phyloP scores from a whole-genome alignment of 202 grass and related monocot species.

The Schoenoplectus triqueter region DNA sequence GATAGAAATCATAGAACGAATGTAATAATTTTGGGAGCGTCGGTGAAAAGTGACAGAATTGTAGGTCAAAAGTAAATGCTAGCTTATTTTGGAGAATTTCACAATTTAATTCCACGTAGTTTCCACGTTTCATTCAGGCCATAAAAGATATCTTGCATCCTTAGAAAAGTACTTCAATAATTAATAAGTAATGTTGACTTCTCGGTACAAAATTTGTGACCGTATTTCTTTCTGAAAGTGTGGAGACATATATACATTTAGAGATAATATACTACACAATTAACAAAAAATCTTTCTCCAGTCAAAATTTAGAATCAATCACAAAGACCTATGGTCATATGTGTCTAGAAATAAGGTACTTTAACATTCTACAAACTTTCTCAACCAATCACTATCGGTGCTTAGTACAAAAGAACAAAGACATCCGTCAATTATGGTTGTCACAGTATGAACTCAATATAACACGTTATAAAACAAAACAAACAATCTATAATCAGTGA shows the following conservation, averaged over 20 bases:
- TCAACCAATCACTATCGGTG: slow-evolving; percentile 2
- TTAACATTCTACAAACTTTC: slow-evolving; percentile 14
- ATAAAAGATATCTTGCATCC: no score
- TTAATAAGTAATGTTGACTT: no score
- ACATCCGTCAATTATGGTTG: slow-evolving; percentile 32
- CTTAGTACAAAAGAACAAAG: slow-evolving; percentile 22
- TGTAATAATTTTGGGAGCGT: background rate
- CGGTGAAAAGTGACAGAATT: slow-evolving; percentile 12
- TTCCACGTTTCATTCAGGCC: background rate
- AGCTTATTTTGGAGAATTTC: background rate
- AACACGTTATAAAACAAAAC: background rate
- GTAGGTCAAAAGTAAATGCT: background rate
- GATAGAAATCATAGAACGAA: background rate
- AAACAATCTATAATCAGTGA: background rate
- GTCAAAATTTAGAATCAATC: slow-evolving; percentile 4
- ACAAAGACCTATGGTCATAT: background rate
- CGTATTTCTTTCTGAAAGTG: no score
- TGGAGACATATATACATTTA: no score
- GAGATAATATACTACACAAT: no score
- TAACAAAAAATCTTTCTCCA: no score
- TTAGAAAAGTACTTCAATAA: no score
- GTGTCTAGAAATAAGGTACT: background rate
- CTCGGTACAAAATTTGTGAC: no score
- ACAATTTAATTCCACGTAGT: background rate
- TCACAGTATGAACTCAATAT: background rate